Evolutionary conservation across 352 stramenopile species (phyloP), one percentile per base, ranked within the genome.

Genomic region (Phytophthora sp.): DNA sequence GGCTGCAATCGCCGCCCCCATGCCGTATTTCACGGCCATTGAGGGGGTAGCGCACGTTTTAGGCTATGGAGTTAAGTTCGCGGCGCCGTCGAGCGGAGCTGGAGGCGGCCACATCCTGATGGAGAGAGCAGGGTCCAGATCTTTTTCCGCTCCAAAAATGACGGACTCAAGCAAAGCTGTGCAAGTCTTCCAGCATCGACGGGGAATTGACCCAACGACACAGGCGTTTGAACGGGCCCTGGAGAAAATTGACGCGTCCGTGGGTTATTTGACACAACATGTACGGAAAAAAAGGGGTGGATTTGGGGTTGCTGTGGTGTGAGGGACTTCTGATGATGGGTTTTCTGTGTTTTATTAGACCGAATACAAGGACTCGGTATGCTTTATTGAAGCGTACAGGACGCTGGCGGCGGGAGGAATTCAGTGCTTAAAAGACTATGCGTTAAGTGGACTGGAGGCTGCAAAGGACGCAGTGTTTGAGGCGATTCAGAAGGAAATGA

Each of bases 111-210:
- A 69, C 46, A 5, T 63, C 23, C 27, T 69, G 9, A 67, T 74
- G 57, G 65, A 74, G 31, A 59, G 16, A 41, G 23, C 23, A 45
- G 63, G 24, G 13, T 30, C 54, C 13, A 45, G 23, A 29, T 8
- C 41, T 57, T 36, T 33, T 15, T 61, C 27, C 21, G 4, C 26
- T 23, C 7, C 49, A n/a, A n/a, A n/a, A n/a, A n/a, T n/a, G 3
- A 51, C 29, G 4, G 42, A 53, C 33, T 24, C 61, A 0, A 64
- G 76, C 38, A 76, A 77, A 27, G 74, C 79, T 0, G 83, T 95
- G 44, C 82, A 95, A 23, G 84, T 95, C 15, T 91, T 88, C 55
- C 84, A 90, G 69, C 83, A 93, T 61, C 81, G 82, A 50, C 82
- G 82, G 27, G 83, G 63, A 6, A 77, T 95, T 16, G 87, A 95